A percentile compares a stretch with the other conserved stretches of the same genome.
Conservation (phyloP, 768 basidiomycete species). For the Mycena vulgaris region DNA sequence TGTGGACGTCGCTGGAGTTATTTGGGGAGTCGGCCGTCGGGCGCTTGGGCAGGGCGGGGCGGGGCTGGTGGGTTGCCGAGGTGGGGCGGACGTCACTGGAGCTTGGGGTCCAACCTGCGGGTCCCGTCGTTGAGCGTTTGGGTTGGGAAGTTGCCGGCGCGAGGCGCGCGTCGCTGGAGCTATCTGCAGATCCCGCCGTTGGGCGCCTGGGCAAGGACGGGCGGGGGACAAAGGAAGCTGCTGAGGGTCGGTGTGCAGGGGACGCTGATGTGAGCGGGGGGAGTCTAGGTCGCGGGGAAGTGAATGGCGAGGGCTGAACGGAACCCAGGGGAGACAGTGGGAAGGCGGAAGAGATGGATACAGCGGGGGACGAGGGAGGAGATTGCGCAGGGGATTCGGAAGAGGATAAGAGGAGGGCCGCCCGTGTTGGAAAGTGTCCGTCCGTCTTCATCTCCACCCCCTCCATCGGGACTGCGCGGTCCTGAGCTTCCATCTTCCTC, state of each 20-base stretch:
- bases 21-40: too few relatives aligned
- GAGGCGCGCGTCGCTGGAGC: too few relatives aligned
- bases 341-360: too few relatives aligned
- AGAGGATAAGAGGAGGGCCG: background rate
- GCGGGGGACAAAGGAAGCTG: slow-evolving; percentile 20
- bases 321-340: background rate
- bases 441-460: background rate
- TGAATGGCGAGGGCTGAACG: background rate
- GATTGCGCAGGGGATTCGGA: background rate
- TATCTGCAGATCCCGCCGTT: too few relatives aligned
- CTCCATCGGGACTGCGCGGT: slow-evolving; percentile 5
- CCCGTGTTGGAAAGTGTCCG: background rate
- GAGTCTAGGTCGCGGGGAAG: background rate
- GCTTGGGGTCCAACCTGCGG: background rate
- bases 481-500: background rate
- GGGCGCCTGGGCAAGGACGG: background rate
- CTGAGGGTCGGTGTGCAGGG: background rate
- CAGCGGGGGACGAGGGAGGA: background rate
- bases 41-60: too few relatives aligned
- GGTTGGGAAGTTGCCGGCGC: too few relatives aligned
- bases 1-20: too few relatives aligned
- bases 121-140: too few relatives aligned
- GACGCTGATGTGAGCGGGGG: background rate
- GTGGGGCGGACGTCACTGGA: background rate
- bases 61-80: too few relatives aligned